A percentile compares a stretch with the other conserved stretches of the same genome.
Conservation (phyloP, 225 moss, liverwort and hornwort species). For the Pseudisothecium myosuroides region DNA sequence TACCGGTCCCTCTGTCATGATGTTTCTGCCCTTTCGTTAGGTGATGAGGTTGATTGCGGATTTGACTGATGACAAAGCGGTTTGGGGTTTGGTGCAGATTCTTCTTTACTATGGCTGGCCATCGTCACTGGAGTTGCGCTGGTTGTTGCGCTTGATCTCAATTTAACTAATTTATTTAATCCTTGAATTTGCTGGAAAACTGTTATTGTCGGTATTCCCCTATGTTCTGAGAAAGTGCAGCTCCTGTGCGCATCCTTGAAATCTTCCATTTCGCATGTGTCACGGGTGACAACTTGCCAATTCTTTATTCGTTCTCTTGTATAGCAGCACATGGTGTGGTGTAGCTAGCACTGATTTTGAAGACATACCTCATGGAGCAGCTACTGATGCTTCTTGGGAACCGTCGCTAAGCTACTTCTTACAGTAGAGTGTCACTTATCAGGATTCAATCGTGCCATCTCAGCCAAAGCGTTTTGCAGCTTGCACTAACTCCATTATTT, state of each 20-base stretch:
- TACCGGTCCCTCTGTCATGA: background rate
- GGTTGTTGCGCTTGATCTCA: slow-evolving; percentile 30
- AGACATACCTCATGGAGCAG: background rate
- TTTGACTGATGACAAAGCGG: background rate
- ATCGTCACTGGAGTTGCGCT: slow-evolving; percentile 11
- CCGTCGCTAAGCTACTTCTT: background rate
- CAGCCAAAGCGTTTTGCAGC: background rate
- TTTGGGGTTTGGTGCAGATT: slow-evolving; percentile 14
- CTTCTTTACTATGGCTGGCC: slow-evolving; percentile 22
- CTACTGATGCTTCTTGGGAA: background rate
- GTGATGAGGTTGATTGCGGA: background rate
- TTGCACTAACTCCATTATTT: background rate
- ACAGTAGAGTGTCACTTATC: background rate
- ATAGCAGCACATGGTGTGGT: background rate
- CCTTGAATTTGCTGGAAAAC: slow-evolving; percentile 3
- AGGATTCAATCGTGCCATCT: background rate
- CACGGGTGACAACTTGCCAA: background rate
- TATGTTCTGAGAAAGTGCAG: slow-evolving; percentile 1
- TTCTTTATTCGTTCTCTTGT: background rate
- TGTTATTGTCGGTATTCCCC: slow-evolving; percentile 2
- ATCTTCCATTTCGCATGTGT: background rate
- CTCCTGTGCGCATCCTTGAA: background rate
- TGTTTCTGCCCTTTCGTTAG: background rate
- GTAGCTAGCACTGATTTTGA: background rate
- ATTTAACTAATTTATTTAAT: slow-evolving; percentile 25